Base-by-base conservation (phyloP, 2,329 filamentous ascomycete species). In the Penicillium sp. region DNA sequence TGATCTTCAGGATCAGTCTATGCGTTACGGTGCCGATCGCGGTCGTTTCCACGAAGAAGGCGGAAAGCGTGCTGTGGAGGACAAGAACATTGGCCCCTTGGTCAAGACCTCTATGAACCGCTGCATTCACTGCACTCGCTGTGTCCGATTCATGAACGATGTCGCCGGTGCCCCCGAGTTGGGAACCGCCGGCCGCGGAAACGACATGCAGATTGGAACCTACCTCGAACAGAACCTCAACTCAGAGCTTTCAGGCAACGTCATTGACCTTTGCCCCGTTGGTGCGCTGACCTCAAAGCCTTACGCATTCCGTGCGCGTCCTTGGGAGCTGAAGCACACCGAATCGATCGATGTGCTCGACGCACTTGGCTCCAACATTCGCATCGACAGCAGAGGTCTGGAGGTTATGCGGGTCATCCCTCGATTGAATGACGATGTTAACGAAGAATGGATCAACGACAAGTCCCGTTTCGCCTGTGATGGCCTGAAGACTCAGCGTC, bases 81-180 rank as follows among this genome's bases (percentile, higher is more conserved):
- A 99, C 78, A 99, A 99, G 85, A 97, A 99, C 77, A 97, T 99
- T 70, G 94, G 94, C 34, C 94, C 94, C 50, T 78, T 99, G 65
- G 90, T 99, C 79, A 99, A 99, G 86, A 99, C 94, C 3, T 99
- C 94, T 47, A 99, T 99, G 94, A 99, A 99, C 83, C 86, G 94
- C 74, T 99, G 94, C 78, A 99, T 99, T 70, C 94, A 99, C 82
- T 99, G 94, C 83, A 99, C 94, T 61, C 87, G 94, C 70, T 99
- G 94, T 78, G 86, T 99, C 67, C 92, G 94, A 71, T 99, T 99
- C 77, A 90, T 94, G 73, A 99, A 97, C 78, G 94, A 99, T 70
- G 83, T 99, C 69, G 94, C 94, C 59, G 94, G 94, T 69, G 94
- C 94, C 57, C 92, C 94, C 34, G 94, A 99, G 77, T 84, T 99